phyloP scores from a whole-genome alignment of 2,329 filamentous ascomycete species.

The Fusarium sp. region DNA sequence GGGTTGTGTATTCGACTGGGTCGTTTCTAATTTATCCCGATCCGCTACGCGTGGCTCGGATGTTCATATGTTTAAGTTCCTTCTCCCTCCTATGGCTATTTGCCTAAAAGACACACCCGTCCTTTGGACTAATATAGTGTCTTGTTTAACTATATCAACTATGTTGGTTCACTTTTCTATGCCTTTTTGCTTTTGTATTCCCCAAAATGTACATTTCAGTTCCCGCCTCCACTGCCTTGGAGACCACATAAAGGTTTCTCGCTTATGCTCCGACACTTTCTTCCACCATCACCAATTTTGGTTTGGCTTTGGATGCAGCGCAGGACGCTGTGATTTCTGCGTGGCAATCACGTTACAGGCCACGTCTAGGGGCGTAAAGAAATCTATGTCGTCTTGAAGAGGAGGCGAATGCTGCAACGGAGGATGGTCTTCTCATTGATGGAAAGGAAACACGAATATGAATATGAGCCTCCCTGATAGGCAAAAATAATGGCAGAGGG shows the following conservation, averaged over 20 bases:
- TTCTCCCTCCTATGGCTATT: constrained; percentile 6
- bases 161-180: constrained; percentile 1
- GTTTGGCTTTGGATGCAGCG: constrained; percentile 3
- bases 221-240: not conserved
- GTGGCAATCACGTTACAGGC: not conserved
- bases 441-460: constrained; percentile 13
- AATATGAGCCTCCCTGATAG: constrained; percentile 8
- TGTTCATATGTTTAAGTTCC: constrained; percentile 7
- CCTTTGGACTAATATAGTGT: constrained; percentile 22
- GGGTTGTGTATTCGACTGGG: not conserved
- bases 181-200: not conserved
- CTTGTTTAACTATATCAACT: constrained; percentile 2
- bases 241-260: constrained; percentile 14
- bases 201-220: constrained; percentile 6
- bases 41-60: not conserved
- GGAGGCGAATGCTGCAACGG: not conserved
- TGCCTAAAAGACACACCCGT: constrained; percentile 18
- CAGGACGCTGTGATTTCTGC: not conserved
- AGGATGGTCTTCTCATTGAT: not conserved
- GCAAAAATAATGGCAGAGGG: not conserved
- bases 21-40: not conserved
- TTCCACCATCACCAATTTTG: not conserved
- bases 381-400: not conserved
- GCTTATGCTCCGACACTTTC: not conserved
- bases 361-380: not conserved